Base-by-base conservation (phyloP, 2,329 filamentous ascomycete genomes). In the Thelonectria olida region DNA sequence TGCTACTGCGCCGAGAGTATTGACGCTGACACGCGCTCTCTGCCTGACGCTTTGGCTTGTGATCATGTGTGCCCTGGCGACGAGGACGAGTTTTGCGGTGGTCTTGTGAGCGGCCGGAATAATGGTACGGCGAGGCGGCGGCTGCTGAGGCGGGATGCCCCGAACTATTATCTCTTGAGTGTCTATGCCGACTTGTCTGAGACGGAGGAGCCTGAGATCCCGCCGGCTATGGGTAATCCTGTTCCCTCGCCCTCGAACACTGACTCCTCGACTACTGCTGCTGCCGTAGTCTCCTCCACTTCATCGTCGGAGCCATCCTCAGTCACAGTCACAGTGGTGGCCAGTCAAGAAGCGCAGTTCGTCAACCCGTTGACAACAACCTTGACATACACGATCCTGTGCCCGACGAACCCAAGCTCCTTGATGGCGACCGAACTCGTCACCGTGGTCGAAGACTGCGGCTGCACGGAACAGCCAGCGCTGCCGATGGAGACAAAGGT, bases 1-100 rank as follows among this genome's bases (percentile, higher is more conserved):
- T 85, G 82, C 67, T 83, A 81, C 72, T 85, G 83, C 58, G 80
- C 81, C 31, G 72, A 78, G 12, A 59, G 53, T 2, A 72, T 84
- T 17, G 79, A 80, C 36, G 70, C 72, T 5, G 74, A 76, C 44
- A 79, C 81, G n/a, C 73, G 66, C 12, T 77, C 80, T 12, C 63
- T 77, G 2, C 51, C 62, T 4, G 51, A 62, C 19, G 42, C 62
- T 12, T 58, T 38, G 4, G 57, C 41, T 10, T 84, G 82, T 63
- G 65, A 79, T 53, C 65, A 67, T 2, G 69, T 72, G 0, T 84
- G 82, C 59, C 79, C 82, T 0, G 82, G 81, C 2, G 73, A 83
- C 60, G 60, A 62, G 0, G 25, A 28, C 2, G 66, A 82, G 62
- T 72, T 76, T 58, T 85, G 82, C 67, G 82, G 82, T 42, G 81